These are phyloP conservation scores for Lentinula guzmanii DNA, from an alignment of 768 basidiomycete genomes.

Conservation along the genomic window DNA sequence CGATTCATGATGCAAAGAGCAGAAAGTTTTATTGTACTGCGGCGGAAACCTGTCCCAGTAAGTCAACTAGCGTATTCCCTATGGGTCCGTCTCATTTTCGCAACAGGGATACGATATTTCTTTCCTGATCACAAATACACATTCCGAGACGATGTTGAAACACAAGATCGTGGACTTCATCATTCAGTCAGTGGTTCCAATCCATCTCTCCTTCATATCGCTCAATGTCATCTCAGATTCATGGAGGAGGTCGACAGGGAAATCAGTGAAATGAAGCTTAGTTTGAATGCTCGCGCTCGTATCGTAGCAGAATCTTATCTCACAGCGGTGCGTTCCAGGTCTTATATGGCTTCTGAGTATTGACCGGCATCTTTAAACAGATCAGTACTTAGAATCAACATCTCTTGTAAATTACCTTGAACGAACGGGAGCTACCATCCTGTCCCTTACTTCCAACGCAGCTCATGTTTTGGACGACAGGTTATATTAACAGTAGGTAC, in stretches of 20 bases:
- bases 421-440: background rate
- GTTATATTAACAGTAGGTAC: background rate
- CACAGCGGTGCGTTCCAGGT: conserved; percentile 58
- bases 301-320: conserved; percentile 97
- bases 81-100: background rate
- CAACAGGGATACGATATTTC: conserved; percentile 94
- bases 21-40: conserved; percentile 93
- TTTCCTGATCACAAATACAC: conserved; percentile 95
- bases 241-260: conserved; percentile 99
- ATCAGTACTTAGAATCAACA: background rate
- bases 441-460: background rate
- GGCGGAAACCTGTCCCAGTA: conserved; percentile 89
- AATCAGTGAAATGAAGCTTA: conserved; percentile 99
- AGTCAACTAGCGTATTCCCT: conserved; percentile 17
- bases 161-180: conserved; percentile 99
- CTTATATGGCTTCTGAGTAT: background rate
- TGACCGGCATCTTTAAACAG: background rate
- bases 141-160: conserved; percentile 98
- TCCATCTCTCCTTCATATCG: background rate
- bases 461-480: background rate
- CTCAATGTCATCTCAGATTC: conserved; percentile 45
- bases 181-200: conserved; percentile 66
- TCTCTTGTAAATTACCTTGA: background rate
- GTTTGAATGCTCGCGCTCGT: conserved; percentile 91
- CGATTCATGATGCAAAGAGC: conserved; percentile 99